Evolutionary conservation across 2,329 filamentous ascomycete species (phyloP), one percentile per base, ranked within the genome.

Genomic region (Pseudocercospora ulei): DNA sequence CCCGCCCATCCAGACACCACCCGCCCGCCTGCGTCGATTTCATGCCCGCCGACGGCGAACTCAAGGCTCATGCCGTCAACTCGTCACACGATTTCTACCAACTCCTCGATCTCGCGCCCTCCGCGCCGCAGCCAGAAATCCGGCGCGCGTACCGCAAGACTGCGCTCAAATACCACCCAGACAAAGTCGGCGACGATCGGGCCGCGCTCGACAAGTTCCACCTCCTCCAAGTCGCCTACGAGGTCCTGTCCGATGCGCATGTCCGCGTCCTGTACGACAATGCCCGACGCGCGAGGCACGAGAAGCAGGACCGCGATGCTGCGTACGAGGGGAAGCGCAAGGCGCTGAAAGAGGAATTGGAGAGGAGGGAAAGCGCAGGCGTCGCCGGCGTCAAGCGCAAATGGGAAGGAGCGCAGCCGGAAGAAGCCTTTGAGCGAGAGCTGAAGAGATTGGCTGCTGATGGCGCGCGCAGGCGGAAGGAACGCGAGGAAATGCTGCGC

Each of bases 161-260:
- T 18, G 85, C 85, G 3, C 69, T 94, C n/a, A 85, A 84, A 56
- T 85, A 87, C 67, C 88, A 96, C 61, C 88, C 88, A 1, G 88
- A 96, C 70, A 94, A 95, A 65, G 78, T 87, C 39, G 75, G 78
- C 47, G 59, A 60, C 50, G 58, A 66, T 43, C 62, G 65, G 3
- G 65, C 65, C 53, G 84, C 90, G 50, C 71, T 83, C 29, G 78
- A 79, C 39, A 82, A 82, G 55, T 96, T 92, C 68, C 82, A 94
- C 61, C 70, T 82, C 1, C 77, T 93, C 41, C 82, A 86, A 56
- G 81, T 82, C 46, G 87, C 85, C n/a, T 77, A 84, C 57, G 85
- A 92, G 62, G 75, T 95, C 1, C 74, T 96, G 2, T 73, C 76
- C 17, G 79, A 86, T 48, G 64, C 75, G 0, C 72, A 71, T 8